Conservation (phyloP, 306 rosid genomes). For the peach (Prunus persica) region DNA sequence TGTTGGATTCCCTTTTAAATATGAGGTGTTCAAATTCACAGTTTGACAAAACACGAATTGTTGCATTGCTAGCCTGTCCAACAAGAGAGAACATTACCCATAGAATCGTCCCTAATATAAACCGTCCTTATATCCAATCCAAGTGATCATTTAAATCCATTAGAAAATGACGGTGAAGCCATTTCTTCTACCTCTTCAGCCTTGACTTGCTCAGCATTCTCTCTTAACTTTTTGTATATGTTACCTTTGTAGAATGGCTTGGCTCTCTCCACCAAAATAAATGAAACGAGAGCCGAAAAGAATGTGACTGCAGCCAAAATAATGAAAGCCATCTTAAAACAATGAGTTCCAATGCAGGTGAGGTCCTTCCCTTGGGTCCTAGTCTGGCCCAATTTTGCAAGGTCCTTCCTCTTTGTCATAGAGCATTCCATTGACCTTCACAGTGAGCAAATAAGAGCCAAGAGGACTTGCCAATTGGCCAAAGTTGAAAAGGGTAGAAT, state of each 20-base stretch:
- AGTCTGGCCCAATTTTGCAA: conserved; percentile 12
- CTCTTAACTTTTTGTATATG: conserved; percentile 16
- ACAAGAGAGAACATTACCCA: too few relatives aligned
- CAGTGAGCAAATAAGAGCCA: conserved; percentile 16
- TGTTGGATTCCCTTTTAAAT: too few relatives aligned
- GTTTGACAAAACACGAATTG: too few relatives aligned
- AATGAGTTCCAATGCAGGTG: conserved; percentile 8
- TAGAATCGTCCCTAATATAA: too few relatives aligned
- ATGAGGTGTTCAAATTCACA: too few relatives aligned
- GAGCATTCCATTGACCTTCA: neutral
- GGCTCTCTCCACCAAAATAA: conserved; percentile 17
- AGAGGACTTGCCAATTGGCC: conserved; percentile 13
- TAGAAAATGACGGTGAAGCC: neutral
- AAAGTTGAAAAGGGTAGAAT: conserved; percentile 13
- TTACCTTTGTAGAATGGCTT: conserved; percentile 6
- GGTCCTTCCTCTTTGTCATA: conserved; percentile 8
- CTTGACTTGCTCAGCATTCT: neutral
- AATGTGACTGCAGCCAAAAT: conserved; percentile 4
- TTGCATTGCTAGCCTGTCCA: too few relatives aligned
- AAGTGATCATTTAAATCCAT: too few relatives aligned
- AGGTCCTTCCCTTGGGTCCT: neutral
- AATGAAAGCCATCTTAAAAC: conserved; percentile 6
- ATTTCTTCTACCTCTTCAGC: neutral
- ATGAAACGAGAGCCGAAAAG: conserved; percentile 2
- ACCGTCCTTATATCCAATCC: too few relatives aligned